These are phyloP conservation scores for Citrus reticulata DNA, from an alignment of 345 rosid species.

Conservation along the genomic window DNA sequence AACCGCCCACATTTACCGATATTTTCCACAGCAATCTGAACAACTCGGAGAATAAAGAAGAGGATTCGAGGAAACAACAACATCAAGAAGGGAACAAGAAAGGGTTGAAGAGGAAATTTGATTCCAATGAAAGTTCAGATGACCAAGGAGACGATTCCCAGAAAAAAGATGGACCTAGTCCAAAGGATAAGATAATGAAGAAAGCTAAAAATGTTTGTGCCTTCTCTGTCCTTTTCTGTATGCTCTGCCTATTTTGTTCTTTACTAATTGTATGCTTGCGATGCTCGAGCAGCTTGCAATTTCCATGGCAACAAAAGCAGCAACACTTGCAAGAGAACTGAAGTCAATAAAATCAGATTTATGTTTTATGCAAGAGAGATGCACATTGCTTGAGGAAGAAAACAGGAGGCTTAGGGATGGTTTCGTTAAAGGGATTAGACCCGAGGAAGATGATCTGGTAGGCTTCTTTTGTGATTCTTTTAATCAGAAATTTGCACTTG, in stretches of 20 bases:
- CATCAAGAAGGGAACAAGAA: conserved; percentile 32
- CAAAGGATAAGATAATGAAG: conserved; percentile 47
- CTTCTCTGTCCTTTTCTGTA: not conserved
- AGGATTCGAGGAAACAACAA: conserved; percentile 15
- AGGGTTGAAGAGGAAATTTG: conserved; percentile 65
- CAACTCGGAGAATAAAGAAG: conserved; percentile 23
- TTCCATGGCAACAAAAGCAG: conserved; percentile 82
- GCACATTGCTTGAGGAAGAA: conserved; percentile 75
- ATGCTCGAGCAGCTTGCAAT: conserved; percentile 59
- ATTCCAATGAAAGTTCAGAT: conserved; percentile 32
- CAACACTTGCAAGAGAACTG: conserved; percentile 74
- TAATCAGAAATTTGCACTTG: not conserved
- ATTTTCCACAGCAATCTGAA: conserved; percentile 49
- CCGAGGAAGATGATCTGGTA: conserved; percentile 97
- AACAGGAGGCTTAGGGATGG: conserved; percentile 86
- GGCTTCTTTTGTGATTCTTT: not conserved
- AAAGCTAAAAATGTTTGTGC: conserved; percentile 66
- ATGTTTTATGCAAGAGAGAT: conserved; percentile 72
- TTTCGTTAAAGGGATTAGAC: conserved; percentile 57
- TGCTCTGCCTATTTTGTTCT: not conserved
- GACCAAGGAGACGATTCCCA: conserved; percentile 31
- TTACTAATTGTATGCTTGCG: conserved; percentile 2
- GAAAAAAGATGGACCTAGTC: conserved; percentile 36
- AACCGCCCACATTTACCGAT: conserved; percentile 77
- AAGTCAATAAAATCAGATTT: conserved; percentile 66